Evolutionary conservation across 805 yeast genomes (phyloP).

Genomic region (Lipomyces oligophaga): DNA sequence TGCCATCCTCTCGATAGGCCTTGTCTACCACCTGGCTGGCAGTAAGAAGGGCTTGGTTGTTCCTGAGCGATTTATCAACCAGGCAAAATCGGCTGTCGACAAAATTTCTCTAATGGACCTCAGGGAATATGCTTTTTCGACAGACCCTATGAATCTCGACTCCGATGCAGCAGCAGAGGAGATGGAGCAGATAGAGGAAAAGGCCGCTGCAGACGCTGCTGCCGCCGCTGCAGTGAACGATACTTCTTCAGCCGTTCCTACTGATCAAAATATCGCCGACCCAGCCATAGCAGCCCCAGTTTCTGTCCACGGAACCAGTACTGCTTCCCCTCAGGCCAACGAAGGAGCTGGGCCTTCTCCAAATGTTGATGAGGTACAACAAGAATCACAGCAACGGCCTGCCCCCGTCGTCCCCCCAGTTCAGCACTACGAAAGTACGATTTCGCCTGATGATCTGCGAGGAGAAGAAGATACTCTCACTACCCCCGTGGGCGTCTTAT

Average conservation of each 20-base stretch:
- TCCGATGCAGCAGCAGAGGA: too few species aligned
- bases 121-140: too few species aligned
- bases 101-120: too few species aligned
- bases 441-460: conserved; percentile 11
- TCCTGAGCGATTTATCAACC: conserved; percentile 13
- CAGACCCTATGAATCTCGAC: too few species aligned
- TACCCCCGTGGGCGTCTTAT: conserved; percentile 6
- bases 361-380: neutral
- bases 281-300: neutral
- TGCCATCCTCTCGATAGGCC: conserved; percentile 5
- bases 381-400: too few species aligned
- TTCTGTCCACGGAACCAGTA: neutral
- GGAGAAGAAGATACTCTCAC: conserved; percentile 2
- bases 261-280: neutral
- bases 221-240: conserved; percentile 1
- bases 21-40: conserved; percentile 9
- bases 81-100: neutral
- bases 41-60: neutral
- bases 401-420: neutral
- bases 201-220: neutral
- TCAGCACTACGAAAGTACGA: conserved; percentile 10
- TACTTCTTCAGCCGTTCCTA: neutral
- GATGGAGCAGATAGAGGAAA: too few species aligned
- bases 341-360: conserved; percentile 1
- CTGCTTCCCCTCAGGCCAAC: neutral